Conservation (phyloP, 2,329 filamentous ascomycete genomes). For the Zelopaecilomyces penicillatus region DNA sequence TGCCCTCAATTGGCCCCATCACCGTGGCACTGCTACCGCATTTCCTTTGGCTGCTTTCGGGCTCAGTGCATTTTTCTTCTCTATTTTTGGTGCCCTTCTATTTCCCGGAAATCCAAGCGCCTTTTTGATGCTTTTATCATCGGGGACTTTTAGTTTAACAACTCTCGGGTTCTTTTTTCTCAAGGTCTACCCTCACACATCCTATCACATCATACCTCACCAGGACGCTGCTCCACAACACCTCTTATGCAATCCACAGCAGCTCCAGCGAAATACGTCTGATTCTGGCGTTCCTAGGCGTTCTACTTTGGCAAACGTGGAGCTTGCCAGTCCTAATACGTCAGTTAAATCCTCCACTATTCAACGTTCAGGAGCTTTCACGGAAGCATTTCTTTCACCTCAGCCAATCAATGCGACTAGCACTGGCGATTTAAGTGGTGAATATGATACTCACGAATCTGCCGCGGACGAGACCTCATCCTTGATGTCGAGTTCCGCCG, state of each 20-base stretch:
- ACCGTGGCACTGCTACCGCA: conserved; percentile 87
- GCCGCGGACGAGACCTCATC: conserved; percentile 70
- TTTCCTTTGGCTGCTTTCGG: conserved; percentile 91
- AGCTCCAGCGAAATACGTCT: conserved; percentile 33
- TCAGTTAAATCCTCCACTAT: too few relatives aligned
- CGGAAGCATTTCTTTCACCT: not conserved
- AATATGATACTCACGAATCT: too few relatives aligned
- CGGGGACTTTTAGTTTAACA: conserved; percentile 69
- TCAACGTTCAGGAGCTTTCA: not conserved
- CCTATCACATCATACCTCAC: conserved; percentile 49
- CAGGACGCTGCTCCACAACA: conserved; percentile 13
- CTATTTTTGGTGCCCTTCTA: conserved; percentile 63
- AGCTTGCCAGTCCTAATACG: too few relatives aligned
- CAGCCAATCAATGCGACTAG: not conserved
- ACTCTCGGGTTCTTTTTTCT: conserved; percentile 79
- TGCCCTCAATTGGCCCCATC: conserved; percentile 83
- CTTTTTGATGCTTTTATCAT: conserved; percentile 71
- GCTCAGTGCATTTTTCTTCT: conserved; percentile 94
- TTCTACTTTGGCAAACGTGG: too few relatives aligned
- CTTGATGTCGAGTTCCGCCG: conserved; percentile 58
- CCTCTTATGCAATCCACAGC: conserved; percentile 21
- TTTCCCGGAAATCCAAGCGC: conserved; percentile 77
- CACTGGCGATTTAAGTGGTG: conserved; percentile 1
- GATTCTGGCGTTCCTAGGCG: too few relatives aligned
- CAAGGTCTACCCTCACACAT: conserved; percentile 51